Base-by-base conservation (phyloP, 2,329 filamentous ascomycete species). In the Cladosporium sp. region DNA sequence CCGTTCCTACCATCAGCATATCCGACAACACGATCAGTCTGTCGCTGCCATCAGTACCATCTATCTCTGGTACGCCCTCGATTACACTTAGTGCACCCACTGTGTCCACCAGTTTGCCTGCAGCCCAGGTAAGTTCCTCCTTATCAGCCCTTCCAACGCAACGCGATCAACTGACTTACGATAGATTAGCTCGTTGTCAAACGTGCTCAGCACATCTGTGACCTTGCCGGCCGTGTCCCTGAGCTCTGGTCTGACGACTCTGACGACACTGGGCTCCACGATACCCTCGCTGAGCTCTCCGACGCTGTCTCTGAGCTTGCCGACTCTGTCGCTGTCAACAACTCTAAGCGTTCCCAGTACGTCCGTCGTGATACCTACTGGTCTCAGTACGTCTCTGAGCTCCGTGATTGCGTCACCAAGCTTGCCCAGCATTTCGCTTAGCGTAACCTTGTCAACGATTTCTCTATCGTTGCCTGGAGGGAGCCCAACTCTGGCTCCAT, bases 221-320 rank as follows among this genome's bases (percentile, higher is more conserved):
- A 52, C 47, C 50, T 51, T 51, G 56, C 47, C 56, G 49, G 40
- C 8, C 47, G 39, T 8, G 40, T 59, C 56, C 25, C 56, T 51
- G 45, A 59, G 19, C 56, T 59, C 49, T 36, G 25, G 56, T 5
- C 58, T 60, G 15, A 60, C 58, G 7, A 38, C 57, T 1, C 55
- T 59, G 28, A 59, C 51, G 28, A 59, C 51, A 14, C 50, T 37
- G 11, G 60, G 61, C 50, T 55, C 56, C 19, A 34, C 38, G 37
- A 37, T 38, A 49, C 38, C 19, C 14, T 59, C 50, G 22, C 47
- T 20, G 50, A 52, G 30, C 49, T 59, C 49, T 17, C 56, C 14
- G 17, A 39, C 42, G 56, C 49, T 30, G 56, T 58, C 38, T 37
- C 47, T 19, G 56, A 50, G 20, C 56, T 60, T 17, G 37, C 17